A percentile compares a stretch with the other conserved stretches of the same genome.
These are phyloP conservation scores for Geum urbanum DNA, from an alignment of 306 rosid genomes.

Conservation along the genomic window DNA sequence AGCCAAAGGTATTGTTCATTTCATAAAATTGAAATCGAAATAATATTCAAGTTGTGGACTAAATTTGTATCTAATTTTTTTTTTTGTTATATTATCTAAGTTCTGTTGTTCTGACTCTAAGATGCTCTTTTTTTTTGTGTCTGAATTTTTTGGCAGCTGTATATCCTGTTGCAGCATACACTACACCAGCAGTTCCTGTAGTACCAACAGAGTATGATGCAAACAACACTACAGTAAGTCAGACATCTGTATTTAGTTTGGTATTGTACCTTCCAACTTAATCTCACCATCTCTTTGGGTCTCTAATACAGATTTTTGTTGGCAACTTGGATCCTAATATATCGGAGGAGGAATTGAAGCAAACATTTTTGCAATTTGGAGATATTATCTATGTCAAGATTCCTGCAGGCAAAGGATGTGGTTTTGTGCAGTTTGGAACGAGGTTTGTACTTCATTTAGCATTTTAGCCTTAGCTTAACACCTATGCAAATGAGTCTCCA, in stretches of 20 bases:
- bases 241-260: constrained; percentile 3
- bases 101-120: not conserved
- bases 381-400: constrained; percentile 64
- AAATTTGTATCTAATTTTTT: not conserved
- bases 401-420: constrained; percentile 79
- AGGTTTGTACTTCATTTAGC: constrained; percentile 42
- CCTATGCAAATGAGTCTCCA: not conserved
- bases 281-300: constrained; percentile 18
- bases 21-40: not conserved
- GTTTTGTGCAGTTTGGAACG: constrained; percentile 73
- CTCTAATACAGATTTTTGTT: constrained; percentile 57
- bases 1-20: constrained; percentile 44
- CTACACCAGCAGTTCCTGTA: constrained; percentile 49
- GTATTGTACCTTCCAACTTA: constrained; percentile 9
- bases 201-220: constrained; percentile 60
- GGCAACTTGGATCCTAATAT: constrained; percentile 84
- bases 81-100: not conserved
- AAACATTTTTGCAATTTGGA: constrained; percentile 74
- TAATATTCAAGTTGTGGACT: not conserved
- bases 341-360: constrained; percentile 79
- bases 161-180: constrained; percentile 60
- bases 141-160: constrained; percentile 37
- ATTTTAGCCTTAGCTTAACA: constrained; percentile 11
- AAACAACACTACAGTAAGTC: constrained; percentile 77
- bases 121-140: constrained; percentile 11